Conservation (phyloP, 108 stramenopile genomes). For the Schizochytrium sp. region DNA sequence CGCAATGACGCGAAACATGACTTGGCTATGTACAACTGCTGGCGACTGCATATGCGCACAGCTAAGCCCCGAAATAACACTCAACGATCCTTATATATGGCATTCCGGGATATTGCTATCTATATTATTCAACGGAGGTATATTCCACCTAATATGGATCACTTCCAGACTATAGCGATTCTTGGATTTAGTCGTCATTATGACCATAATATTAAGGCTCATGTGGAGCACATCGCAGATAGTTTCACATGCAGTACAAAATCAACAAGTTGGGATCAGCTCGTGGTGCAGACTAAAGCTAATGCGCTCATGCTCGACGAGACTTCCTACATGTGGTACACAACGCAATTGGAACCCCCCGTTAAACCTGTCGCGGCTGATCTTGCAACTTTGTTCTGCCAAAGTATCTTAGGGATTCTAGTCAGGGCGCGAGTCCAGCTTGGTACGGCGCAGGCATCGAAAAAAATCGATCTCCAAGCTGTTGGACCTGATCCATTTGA, state of each 20-base stretch:
- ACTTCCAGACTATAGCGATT: slow-evolving; percentile 11
- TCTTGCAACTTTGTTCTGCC: slow-evolving; percentile 15
- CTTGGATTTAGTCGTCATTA: not conserved
- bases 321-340: slow-evolving; percentile 12
- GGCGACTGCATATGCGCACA: slow-evolving; percentile 25
- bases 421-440: not conserved
- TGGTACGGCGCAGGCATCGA: not conserved
- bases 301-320: slow-evolving; percentile 57
- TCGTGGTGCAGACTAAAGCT: slow-evolving; percentile 54
- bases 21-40: not conserved
- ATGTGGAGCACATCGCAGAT: not conserved
- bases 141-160: slow-evolving; percentile 52
- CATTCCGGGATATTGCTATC: not conserved
- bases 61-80: not conserved
- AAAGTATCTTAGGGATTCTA: not conserved
- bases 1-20: not conserved
- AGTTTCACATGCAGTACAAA: not conserved
- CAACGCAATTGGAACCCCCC: not conserved
- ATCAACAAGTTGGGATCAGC: not conserved
- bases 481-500: slow-evolving; percentile 14
- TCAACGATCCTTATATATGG: not conserved
- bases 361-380: not conserved
- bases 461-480: not conserved
- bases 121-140: not conserved
- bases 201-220: not conserved